Conservation (phyloP, 2,329 filamentous ascomycete species). For the Microdochium bolleyi region DNA sequence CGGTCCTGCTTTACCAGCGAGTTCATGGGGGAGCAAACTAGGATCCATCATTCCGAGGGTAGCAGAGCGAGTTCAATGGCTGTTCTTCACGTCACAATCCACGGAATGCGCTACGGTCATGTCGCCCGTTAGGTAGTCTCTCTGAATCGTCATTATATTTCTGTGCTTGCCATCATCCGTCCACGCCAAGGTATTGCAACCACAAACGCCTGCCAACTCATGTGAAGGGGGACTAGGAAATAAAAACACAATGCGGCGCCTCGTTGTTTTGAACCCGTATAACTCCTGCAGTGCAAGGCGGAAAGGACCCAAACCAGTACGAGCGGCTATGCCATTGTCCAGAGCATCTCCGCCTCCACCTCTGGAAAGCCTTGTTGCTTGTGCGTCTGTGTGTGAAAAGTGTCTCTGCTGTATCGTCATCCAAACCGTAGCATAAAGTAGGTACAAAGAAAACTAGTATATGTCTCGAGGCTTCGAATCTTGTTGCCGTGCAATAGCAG, state of each 20-base stretch:
- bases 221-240: background rate
- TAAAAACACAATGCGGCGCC: background rate
- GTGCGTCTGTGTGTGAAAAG: background rate
- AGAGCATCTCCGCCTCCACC: background rate
- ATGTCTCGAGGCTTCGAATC: slow-evolving; percentile 2
- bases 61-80: too few relatives aligned
- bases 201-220: too few relatives aligned
- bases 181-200: too few relatives aligned
- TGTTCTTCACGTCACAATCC: too few relatives aligned
- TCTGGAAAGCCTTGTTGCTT: background rate
- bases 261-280: background rate
- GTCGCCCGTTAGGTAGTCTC: too few relatives aligned
- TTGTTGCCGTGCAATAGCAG: background rate
- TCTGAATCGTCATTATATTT: too few relatives aligned
- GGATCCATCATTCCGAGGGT: too few relatives aligned
- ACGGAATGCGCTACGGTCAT: too few relatives aligned
- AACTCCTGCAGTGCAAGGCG: background rate
- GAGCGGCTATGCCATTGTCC: background rate
- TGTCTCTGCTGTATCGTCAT: background rate
- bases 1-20: too few relatives aligned
- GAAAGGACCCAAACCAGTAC: background rate
- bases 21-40: too few relatives aligned
- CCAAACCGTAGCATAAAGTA: slow-evolving; percentile 10
- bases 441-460: slow-evolving; percentile 16
- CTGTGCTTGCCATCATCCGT: too few relatives aligned